Percentiles rank a stretch among this genome's conserved stretches.
Evolutionary conservation across 208 protist species (phyloP).

Genomic region (Acanthamoeba royreba): DNA sequence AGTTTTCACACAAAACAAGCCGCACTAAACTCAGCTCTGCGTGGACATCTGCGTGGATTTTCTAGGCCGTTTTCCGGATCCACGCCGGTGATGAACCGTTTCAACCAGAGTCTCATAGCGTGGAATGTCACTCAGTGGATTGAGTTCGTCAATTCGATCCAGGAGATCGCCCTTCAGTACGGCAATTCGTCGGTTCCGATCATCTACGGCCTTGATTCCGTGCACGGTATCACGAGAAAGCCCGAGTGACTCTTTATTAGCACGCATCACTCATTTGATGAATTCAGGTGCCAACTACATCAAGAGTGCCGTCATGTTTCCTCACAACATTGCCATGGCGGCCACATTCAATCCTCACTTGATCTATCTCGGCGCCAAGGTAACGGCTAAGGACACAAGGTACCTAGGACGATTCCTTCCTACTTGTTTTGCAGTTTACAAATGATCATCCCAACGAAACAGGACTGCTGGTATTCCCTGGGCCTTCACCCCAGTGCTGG

Average conservation of each 20-base stretch:
- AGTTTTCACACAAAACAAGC: too few species aligned
- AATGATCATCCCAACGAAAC: background rate
- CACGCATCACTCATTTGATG: background rate
- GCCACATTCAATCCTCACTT: conserved; percentile 46
- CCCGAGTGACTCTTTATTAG: too few species aligned
- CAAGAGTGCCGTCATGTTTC: conserved; percentile 50
- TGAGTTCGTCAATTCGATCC: conserved; percentile 39
- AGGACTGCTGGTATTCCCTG: conserved; percentile 60
- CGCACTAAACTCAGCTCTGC: background rate
- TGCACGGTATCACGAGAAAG: conserved; percentile 59
- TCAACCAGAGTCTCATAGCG: background rate
- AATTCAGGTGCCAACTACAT: background rate
- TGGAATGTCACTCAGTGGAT: conserved; percentile 55
- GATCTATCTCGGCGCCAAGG: background rate
- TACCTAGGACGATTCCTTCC: too few species aligned
- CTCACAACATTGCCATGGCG: conserved; percentile 53
- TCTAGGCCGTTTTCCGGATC: background rate
- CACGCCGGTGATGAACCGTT: background rate
- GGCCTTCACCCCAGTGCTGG: conserved; percentile 61
- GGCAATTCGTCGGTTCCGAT: conserved; percentile 60
- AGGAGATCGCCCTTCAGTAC: conserved; percentile 14
- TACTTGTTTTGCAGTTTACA: too few species aligned
- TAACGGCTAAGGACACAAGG: conserved; percentile 59
- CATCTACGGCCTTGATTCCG: conserved; percentile 65
- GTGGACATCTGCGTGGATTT: too few species aligned